phyloP scores from a whole-genome alignment of 768 basidiomycete genomes.

The Suillus fuscotomentosus region DNA sequence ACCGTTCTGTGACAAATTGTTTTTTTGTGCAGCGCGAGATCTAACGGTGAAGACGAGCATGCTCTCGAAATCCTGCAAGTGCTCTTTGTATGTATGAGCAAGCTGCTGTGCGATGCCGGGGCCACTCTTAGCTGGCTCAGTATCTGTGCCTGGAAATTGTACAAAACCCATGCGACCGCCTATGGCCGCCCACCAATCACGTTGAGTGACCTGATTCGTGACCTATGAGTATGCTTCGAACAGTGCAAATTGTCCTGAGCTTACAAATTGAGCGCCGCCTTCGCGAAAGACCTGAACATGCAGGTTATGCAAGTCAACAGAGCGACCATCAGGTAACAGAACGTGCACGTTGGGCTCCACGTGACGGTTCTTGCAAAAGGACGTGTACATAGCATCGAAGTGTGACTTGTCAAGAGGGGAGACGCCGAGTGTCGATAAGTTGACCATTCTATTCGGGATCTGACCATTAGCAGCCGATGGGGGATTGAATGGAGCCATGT shows the following conservation, averaged over 20 bases:
- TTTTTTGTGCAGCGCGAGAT: slow-evolving; percentile 19
- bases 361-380: slow-evolving; percentile 42
- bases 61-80: slow-evolving; percentile 54
- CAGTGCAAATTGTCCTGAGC: slow-evolving; percentile 14
- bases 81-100: slow-evolving; percentile 58
- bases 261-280: slow-evolving; percentile 50
- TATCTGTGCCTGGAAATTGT: slow-evolving; percentile 58
- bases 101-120: slow-evolving; percentile 62
- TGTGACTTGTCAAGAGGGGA: slow-evolving; percentile 47
- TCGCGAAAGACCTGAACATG: slow-evolving; percentile 60
- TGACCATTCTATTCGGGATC: slow-evolving; percentile 16
- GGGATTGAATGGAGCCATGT: slow-evolving; percentile 24
- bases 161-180: slow-evolving; percentile 67
- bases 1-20: slow-evolving; percentile 13
- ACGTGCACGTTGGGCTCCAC: slow-evolving; percentile 40
- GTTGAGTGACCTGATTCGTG: slow-evolving; percentile 45
- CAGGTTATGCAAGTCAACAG: slow-evolving; percentile 58
- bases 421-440: slow-evolving; percentile 9
- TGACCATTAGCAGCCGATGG: slow-evolving; percentile 18
- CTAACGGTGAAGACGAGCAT: slow-evolving; percentile 46
- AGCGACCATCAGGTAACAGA: slow-evolving; percentile 49
- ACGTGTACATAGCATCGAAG: slow-evolving; percentile 53
- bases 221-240: slow-evolving; percentile 11
- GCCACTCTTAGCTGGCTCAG: slow-evolving; percentile 60
- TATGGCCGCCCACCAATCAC: slow-evolving; percentile 64